A percentile compares a stretch with the other conserved stretches of the same genome.
Evolutionary conservation across 2,329 filamentous ascomycete genomes (phyloP).

Genomic region (Cytospora paraplurivora): DNA sequence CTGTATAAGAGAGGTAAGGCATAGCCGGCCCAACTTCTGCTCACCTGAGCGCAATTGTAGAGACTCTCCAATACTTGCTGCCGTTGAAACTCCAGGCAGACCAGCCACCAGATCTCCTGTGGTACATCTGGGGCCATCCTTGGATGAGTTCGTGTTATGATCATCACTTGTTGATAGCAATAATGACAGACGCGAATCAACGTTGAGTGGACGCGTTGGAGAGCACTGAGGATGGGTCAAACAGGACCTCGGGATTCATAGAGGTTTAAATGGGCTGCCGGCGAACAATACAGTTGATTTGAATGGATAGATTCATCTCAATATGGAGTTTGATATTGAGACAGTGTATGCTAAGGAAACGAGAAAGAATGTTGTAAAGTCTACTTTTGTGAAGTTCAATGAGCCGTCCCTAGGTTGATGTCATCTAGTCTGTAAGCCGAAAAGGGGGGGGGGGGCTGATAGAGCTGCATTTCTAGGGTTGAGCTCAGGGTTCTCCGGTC

Average conservation of each 20-base stretch:
- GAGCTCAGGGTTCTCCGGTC: background rate
- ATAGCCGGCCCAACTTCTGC: constrained; percentile 57
- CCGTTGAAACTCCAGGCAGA: constrained; percentile 60
- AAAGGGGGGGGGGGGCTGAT: background rate
- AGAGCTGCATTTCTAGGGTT: background rate
- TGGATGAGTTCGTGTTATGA: constrained; percentile 1
- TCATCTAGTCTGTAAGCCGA: background rate
- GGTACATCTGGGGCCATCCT: constrained; percentile 42
- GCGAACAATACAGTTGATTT: background rate
- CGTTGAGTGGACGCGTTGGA: background rate
- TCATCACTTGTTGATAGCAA: background rate
- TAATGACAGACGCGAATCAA: background rate
- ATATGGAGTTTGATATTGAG: background rate
- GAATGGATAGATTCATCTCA: background rate
- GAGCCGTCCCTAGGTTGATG: background rate
- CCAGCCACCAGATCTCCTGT: constrained; percentile 61
- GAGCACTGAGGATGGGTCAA: background rate
- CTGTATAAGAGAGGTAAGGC: constrained; percentile 66
- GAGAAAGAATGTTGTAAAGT: background rate
- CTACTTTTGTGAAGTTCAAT: background rate
- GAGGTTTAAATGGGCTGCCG: background rate
- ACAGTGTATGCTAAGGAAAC: background rate
- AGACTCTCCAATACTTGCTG: constrained; percentile 61
- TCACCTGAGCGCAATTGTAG: constrained; percentile 59
- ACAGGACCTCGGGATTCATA: background rate